These are phyloP conservation scores for Lotus japonicus DNA, from an alignment of 306 rosid genomes.

Conservation along the genomic window DNA sequence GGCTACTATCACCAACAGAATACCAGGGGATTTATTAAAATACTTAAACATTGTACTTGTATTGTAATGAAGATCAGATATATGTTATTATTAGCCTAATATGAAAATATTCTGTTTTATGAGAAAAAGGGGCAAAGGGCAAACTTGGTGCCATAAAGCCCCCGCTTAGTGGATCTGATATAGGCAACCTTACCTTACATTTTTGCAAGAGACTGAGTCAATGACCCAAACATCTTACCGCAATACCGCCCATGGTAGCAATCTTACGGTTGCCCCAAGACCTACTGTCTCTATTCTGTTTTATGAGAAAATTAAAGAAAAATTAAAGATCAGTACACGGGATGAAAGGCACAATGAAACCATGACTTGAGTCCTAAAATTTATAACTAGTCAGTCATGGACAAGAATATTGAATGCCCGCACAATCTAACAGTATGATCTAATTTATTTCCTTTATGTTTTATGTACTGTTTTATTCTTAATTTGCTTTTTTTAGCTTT, in stretches of 20 bases:
- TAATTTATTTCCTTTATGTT: slow-evolving; percentile 16
- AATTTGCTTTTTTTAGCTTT: slow-evolving; percentile 31
- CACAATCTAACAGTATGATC: slow-evolving; percentile 30
- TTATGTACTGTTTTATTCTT: slow-evolving; percentile 16
- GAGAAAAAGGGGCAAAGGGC: background rate
- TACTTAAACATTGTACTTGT: background rate
- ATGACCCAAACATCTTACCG: too few relatives aligned
- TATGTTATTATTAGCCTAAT: background rate
- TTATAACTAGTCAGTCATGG: background rate
- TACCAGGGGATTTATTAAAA: background rate
- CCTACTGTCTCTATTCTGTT: background rate
- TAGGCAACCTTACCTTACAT: too few relatives aligned
- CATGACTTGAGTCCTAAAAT: background rate
- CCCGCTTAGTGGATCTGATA: too few relatives aligned
- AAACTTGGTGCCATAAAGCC: too few relatives aligned
- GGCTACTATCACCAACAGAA: slow-evolving; percentile 2
- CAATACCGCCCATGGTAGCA: too few relatives aligned
- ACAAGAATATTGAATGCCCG: slow-evolving; percentile 24
- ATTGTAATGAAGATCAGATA: slow-evolving; percentile 1
- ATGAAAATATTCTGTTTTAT: background rate
- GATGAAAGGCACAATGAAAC: background rate
- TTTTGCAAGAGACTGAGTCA: too few relatives aligned
- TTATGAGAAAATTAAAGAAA: background rate
- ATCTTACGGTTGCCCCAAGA: too few relatives aligned
- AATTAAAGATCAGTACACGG: background rate